phyloP scores from a whole-genome alignment of 2,329 filamentous ascomycete species.

The Cercospora citrullina region DNA sequence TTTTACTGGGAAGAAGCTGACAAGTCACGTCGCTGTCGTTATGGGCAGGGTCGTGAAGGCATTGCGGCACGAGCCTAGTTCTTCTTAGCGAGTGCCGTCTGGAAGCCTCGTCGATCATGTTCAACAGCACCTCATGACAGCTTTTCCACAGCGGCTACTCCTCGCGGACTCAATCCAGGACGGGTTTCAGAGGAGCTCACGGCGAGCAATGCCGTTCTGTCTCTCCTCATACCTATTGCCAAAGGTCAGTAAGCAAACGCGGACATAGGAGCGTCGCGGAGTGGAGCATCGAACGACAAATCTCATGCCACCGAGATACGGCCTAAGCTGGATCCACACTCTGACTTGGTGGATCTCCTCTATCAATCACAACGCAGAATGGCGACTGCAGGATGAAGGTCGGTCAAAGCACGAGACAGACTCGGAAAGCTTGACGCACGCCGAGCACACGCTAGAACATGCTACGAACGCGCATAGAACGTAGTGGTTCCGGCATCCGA shows the following conservation, averaged over 20 bases:
- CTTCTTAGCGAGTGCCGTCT: background rate
- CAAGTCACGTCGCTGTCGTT: constrained; percentile 1
- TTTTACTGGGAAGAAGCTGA: constrained; percentile 3
- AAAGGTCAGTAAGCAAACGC: background rate
- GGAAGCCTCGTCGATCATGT: background rate
- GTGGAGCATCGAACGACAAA: constrained; percentile 7
- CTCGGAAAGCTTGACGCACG: constrained; percentile 19
- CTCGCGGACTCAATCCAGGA: background rate
- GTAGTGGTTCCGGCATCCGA: constrained; percentile 7
- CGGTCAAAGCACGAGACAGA: constrained; percentile 8
- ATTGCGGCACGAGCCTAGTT: constrained; percentile 1
- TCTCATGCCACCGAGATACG: constrained; percentile 23
- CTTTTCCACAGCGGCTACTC: constrained; percentile 4
- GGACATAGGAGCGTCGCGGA: background rate
- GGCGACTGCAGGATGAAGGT: constrained; percentile 20
- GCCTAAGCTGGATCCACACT: constrained; percentile 13
- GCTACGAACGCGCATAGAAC: constrained; percentile 21
- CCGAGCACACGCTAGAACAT: constrained; percentile 21
- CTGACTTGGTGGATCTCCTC: constrained; percentile 3
- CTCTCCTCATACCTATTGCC: background rate
- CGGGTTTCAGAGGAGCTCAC: background rate
- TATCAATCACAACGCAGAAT: constrained; percentile 5
- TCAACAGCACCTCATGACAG: background rate
- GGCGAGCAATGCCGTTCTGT: background rate
- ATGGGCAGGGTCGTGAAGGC: background rate